A percentile compares a stretch with the other conserved stretches of the same genome.
These are phyloP conservation scores for Rhizophora mangle DNA, from an alignment of 345 rosid species.

Conservation along the genomic window DNA sequence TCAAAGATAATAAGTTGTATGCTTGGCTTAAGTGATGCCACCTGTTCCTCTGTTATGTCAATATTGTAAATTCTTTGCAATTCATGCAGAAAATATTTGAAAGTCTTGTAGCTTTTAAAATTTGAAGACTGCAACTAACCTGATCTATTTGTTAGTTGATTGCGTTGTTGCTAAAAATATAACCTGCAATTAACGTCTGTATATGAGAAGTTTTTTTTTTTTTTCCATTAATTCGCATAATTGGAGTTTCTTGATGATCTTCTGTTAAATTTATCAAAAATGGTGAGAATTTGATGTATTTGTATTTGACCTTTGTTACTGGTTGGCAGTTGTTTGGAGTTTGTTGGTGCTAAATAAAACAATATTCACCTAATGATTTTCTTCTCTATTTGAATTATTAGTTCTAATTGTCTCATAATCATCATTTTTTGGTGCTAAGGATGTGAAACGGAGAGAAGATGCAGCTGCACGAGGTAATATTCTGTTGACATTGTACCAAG, in stretches of 20 bases:
- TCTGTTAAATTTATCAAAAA: too few relatives aligned
- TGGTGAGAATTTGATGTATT: too few relatives aligned
- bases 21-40: too few relatives aligned
- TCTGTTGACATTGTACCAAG: neutral
- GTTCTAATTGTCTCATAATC: neutral
- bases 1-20: neutral
- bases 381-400: neutral
- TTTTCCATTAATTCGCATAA: neutral
- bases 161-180: neutral
- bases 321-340: neutral
- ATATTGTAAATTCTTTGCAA: too few relatives aligned
- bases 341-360: neutral
- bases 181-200: too few relatives aligned
- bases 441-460: conserved; percentile 31
- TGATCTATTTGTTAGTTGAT: neutral
- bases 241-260: neutral
- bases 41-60: too few relatives aligned
- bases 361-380: neutral
- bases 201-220: too few relatives aligned
- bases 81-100: too few relatives aligned
- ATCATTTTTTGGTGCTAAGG: conserved; percentile 17
- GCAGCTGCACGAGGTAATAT: conserved; percentile 34
- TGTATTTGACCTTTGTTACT: too few relatives aligned
- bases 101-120: neutral
- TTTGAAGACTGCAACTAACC: neutral